Base-by-base conservation (phyloP, 2,329 filamentous ascomycete species). In the Curvularia spicifera region DNA sequence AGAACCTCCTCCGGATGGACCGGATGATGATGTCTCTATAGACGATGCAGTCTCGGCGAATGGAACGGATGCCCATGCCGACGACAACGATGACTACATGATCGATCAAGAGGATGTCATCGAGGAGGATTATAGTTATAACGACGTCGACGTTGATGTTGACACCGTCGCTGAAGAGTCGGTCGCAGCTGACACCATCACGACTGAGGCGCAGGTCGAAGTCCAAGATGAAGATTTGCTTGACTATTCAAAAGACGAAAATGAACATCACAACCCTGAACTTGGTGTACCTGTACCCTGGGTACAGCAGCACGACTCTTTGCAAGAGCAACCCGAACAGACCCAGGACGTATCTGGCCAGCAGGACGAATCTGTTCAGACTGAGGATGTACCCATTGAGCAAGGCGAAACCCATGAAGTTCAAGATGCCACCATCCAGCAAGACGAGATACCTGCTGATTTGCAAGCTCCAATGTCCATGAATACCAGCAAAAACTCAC, bases 21-120 rank as follows among this genome's bases (percentile, higher is more conserved):
- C 66, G 29, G 72, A 75, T 26, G 80, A 88, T 60, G 81, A 88
- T 58, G 83, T 81, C 57, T 85, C 86, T 52, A 78, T 85, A 48
- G 82, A 85, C 65, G 87, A 89, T 64, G 78, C 70, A 13, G 67
- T 54, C 13, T 68, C 71, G 43, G 74, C 72, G 24, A 56, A 49
- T n/a, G 72, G 57, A 15, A 35, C 61, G 18, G 67, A 70, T 29
- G 40, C 58, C 12, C 61, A 69, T 15, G 58, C 49, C 35, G 47
- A 33, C 15, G 67, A 72, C 33, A 65, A 71, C 49, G 76, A 78
- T 56, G 75, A 78, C 46, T 70, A 73, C 52, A 78, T 78, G 76
- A 65, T 67, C 33, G 76, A 78, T 56, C 61, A 72, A 24, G 75
- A 75, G 20, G 69, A 71, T 29, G 51, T 70, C 7, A 72, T 73